These are phyloP conservation scores for Rhododendron ferrugineum DNA, from an alignment of 148 eudicot species.

Conservation along the genomic window DNA sequence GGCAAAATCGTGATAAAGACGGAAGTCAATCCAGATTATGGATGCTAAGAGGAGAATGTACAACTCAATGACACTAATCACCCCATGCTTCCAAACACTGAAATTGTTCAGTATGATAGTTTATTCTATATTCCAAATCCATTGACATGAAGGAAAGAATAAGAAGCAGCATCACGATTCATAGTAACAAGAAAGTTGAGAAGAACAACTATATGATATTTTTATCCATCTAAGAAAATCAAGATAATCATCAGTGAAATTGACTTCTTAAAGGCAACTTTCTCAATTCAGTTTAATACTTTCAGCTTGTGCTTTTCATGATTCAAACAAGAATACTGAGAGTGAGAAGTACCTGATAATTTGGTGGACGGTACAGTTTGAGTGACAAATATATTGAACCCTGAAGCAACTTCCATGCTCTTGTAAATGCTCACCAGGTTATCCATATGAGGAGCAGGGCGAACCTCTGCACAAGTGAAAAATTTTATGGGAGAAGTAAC, in stretches of 20 bases:
- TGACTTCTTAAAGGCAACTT: background rate
- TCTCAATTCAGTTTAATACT: background rate
- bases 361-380: conserved; percentile 39
- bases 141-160: background rate
- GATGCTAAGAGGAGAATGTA: background rate
- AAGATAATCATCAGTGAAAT: background rate
- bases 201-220: no score
- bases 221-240: background rate
- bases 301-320: background rate
- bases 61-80: background rate
- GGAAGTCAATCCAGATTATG: background rate
- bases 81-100: background rate
- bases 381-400: conserved; percentile 53
- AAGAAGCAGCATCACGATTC: background rate
- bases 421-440: conserved; percentile 81
- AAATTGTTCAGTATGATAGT: background rate
- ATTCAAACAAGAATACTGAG: background rate
- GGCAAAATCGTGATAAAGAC: background rate
- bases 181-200: background rate
- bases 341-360: conserved; percentile 33
- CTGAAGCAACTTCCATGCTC: conserved; percentile 65
- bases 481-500: background rate
- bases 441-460: conserved; percentile 98
- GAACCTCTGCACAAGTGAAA: conserved; percentile 66
- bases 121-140: background rate